Conservation (phyloP, 2,329 filamentous ascomycete genomes). For the Aspergillus sp. region DNA sequence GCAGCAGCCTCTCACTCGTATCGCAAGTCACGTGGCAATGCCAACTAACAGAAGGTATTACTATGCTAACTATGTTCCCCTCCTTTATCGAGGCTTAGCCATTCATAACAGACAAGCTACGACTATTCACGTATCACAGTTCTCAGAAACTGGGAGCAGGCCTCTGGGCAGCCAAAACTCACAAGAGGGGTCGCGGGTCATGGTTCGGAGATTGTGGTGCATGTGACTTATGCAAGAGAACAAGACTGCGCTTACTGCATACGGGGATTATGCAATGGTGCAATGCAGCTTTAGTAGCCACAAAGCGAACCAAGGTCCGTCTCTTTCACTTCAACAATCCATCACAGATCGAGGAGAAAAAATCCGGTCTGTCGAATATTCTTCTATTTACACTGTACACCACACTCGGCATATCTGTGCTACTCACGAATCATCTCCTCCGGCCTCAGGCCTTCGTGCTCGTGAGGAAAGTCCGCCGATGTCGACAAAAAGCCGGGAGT, state of each 20-base stretch:
- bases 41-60: too few relatives aligned
- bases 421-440: background rate
- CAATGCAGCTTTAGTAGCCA: background rate
- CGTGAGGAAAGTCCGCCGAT: background rate
- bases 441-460: background rate
- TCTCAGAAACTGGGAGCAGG: background rate
- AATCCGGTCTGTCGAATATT: background rate
- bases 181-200: background rate
- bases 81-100: background rate
- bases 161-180: background rate
- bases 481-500: constrained; percentile 13
- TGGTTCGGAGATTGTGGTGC: background rate
- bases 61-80: too few relatives aligned
- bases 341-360: background rate
- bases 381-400: background rate
- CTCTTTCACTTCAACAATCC: background rate
- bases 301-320: background rate
- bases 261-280: constrained; percentile 5
- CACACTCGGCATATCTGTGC: background rate
- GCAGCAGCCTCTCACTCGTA: too few relatives aligned
- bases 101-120: background rate
- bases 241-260: background rate
- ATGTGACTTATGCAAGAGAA: constrained; percentile 1
- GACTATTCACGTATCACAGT: background rate
- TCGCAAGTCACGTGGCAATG: too few relatives aligned